Base-by-base conservation (phyloP, 2,329 filamentous ascomycete genomes). In the Penicillium crustosum region DNA sequence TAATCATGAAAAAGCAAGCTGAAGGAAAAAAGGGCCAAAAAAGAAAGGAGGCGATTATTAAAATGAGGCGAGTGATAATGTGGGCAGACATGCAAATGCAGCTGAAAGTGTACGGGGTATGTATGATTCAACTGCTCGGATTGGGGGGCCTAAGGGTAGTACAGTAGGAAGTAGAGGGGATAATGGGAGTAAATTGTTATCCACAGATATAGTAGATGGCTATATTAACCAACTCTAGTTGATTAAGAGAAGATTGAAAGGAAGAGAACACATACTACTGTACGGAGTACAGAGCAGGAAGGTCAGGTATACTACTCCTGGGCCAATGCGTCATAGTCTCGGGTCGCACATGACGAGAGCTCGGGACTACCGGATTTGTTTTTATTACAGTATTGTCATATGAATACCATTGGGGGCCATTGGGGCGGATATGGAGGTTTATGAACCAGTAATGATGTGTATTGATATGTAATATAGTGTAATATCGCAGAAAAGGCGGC, bases 401-500 rank as follows among this genome's bases (percentile, higher is more conserved):
- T 9, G 0, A 6, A 48, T 57, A 57, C 55, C 9, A 48, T 41
- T 33, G 42, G 55, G 51, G 36, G 53, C 45, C 38, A 51, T 1
- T 35, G 36, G 4, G 23, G 45, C 15, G 17, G 13, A 1, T n/a
- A 50, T 15, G 2, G 6, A 13, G 6, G 8, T 12, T 1, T 2
- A 29, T 43, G 8, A 17, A n/a, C 45, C 54, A 57, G 49, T 58
- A 29, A 58, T 33, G 7, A 13, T 21, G 3, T 3, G 27, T 41
- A 57, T 19, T 35, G 8, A 13, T 6, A 0, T 23, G 53, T 55
- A 55, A 42, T 33, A 6, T 10, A 2, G 6, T 35, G 53, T 51
- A 44, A 56, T 44, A 38, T 31, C 57, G 53, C 61, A 59, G 61
- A 61, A 60, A 61, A 55, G 57, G 44, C 57, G 57, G 29, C 23